Conservation (phyloP, 352 stramenopile genomes). For the Stephanocyclus meneghinianus region DNA sequence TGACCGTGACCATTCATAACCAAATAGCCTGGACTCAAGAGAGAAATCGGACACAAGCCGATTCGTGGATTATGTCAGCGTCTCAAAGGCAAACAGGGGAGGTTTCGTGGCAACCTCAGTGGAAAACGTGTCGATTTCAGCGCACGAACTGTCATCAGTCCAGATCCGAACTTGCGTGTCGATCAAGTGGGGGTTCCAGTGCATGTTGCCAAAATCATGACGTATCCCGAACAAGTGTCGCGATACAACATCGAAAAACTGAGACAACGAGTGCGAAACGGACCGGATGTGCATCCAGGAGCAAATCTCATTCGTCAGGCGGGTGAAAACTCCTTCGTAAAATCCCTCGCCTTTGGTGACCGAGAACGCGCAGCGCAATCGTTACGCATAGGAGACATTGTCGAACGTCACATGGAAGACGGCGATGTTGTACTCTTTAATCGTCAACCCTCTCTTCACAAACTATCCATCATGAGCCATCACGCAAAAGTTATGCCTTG, state of each 20-base stretch:
- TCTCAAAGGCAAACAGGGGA: conserved; percentile 91
- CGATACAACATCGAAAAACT: conserved; percentile 98
- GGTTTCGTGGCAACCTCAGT: conserved; percentile 98
- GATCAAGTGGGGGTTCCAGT: conserved; percentile 93
- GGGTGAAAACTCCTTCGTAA: conserved; percentile 72
- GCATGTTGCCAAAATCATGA: conserved; percentile 96
- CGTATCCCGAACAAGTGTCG: conserved; percentile 93
- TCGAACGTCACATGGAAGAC: conserved; percentile 99
- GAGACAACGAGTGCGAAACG: conserved; percentile 92
- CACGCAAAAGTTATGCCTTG: conserved; percentile 91
- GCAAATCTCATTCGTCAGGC: conserved; percentile 87
- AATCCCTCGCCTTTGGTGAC: conserved; percentile 92
- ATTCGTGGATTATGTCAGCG: conserved; percentile 97
- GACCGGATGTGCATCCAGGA: conserved; percentile 93
- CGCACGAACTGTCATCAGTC: conserved; percentile 98
- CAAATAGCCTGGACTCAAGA: conserved; percentile 88
- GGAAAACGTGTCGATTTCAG: conserved; percentile 99
- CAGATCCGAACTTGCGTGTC: conserved; percentile 96
- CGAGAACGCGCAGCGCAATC: conserved; percentile 90
- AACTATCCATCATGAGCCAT: conserved; percentile 99
- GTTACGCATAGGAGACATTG: conserved; percentile 95
- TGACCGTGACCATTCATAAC: background rate
- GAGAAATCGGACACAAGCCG: conserved; percentile 91
- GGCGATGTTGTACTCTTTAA: conserved; percentile 99
- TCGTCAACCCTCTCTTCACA: conserved; percentile 98